Conservation (phyloP, 2,329 filamentous ascomycete species). For the Colletotrichum viniferum region DNA sequence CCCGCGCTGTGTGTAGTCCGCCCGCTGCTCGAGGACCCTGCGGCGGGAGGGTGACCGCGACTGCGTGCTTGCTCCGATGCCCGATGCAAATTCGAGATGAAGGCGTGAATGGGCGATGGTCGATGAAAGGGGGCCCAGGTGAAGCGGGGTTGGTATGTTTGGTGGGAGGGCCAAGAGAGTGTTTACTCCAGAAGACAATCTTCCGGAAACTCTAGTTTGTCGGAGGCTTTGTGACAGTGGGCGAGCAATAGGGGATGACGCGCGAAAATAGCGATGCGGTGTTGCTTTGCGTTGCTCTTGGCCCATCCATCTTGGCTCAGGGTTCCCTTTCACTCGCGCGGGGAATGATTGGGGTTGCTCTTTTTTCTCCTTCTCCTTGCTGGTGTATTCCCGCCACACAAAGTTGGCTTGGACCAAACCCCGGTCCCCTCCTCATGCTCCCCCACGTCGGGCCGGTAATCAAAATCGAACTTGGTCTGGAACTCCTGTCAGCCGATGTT, state of each 20-base stretch:
- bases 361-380: neutral
- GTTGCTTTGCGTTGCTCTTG: neutral
- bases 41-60: neutral
- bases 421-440: neutral
- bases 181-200: neutral
- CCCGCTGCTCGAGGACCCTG: neutral
- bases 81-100: neutral
- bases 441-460: constrained; percentile 12
- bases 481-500: constrained; percentile 18
- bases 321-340: neutral
- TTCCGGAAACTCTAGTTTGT: neutral
- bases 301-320: neutral
- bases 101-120: neutral
- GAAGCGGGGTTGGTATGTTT: neutral
- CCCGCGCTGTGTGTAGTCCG: neutral
- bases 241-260: neutral
- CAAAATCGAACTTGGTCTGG: constrained; percentile 16
- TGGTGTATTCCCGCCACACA: neutral
- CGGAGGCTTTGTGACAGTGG: neutral
- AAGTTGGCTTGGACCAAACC: neutral
- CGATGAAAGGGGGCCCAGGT: neutral
- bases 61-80: neutral
- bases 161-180: neutral
- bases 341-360: neutral
- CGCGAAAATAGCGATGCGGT: neutral